Evolutionary conservation across 495 filamentous ascomycete species (phyloP).

Genomic region (Symbiotaphrina buchneri): DNA sequence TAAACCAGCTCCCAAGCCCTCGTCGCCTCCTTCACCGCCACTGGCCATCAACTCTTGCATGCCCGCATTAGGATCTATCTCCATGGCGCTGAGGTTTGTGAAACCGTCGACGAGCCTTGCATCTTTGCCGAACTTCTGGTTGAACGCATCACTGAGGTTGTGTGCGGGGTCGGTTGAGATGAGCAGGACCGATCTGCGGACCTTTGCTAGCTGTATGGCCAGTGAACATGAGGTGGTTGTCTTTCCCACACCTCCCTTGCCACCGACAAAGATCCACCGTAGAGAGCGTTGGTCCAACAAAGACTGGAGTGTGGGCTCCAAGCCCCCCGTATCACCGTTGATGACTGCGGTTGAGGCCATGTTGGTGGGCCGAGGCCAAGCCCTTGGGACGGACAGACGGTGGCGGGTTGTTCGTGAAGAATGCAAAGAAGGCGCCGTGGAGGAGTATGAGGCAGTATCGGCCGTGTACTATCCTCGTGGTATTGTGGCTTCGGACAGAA

Average conservation of each 20-base stretch:
- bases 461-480: no score
- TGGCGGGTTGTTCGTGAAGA: background rate
- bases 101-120: conserved; percentile 82
- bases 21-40: conserved; percentile 50
- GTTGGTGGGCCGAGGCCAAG: conserved; percentile 11
- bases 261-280: conserved; percentile 98
- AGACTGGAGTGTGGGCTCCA: conserved; percentile 85
- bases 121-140: conserved; percentile 98
- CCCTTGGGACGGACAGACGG: conserved; percentile 1
- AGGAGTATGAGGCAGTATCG: no score
- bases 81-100: conserved; percentile 90
- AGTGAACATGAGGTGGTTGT: conserved; percentile 96
- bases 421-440: background rate
- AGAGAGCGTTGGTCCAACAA: conserved; percentile 85
- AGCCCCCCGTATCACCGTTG: conserved; percentile 43
- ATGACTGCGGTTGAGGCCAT: conserved; percentile 37
- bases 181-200: conserved; percentile 82
- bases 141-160: conserved; percentile 95
- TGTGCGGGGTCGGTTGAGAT: conserved; percentile 98
- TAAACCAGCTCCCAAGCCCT: conserved; percentile 26
- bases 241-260: conserved; percentile 98
- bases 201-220: conserved; percentile 93
- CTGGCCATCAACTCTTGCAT: conserved; percentile 83
- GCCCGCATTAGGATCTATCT: conserved; percentile 96
- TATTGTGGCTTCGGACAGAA: no score